A percentile compares a stretch with the other conserved stretches of the same genome.
phyloP scores from a whole-genome alignment of 148 eudicot species.

The Camellia granthamiana region DNA sequence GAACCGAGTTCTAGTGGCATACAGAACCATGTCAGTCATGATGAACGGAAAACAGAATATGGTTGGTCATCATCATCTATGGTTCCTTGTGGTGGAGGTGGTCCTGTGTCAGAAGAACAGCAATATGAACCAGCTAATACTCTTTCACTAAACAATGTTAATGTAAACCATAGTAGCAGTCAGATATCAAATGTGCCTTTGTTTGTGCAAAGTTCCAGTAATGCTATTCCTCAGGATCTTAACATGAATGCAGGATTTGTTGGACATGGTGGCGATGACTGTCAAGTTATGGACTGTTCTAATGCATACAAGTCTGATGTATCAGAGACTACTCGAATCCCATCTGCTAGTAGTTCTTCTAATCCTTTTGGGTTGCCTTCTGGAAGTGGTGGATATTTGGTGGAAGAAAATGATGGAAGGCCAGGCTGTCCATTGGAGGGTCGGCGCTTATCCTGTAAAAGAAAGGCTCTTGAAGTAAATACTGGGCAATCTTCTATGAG shows the following conservation, averaged over 20 bases:
- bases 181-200: slow-evolving; percentile 28
- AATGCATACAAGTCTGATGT: slow-evolving; percentile 30
- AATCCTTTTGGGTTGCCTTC: slow-evolving; percentile 49
- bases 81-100: slow-evolving; percentile 20
- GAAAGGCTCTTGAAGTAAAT: slow-evolving; percentile 70
- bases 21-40: slow-evolving; percentile 14
- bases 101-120: slow-evolving; percentile 35
- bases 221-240: slow-evolving; percentile 36
- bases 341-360: slow-evolving; percentile 42
- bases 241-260: slow-evolving; percentile 40
- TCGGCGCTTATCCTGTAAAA: slow-evolving; percentile 67
- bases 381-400: slow-evolving; percentile 41
- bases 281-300: slow-evolving; percentile 33
- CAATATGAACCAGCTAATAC: slow-evolving; percentile 35
- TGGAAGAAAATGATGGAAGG: slow-evolving; percentile 55
- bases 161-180: slow-evolving; percentile 37
- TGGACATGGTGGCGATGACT: slow-evolving; percentile 34
- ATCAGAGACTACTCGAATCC: slow-evolving; percentile 29
- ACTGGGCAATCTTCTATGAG: slow-evolving; percentile 71
- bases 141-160: slow-evolving; percentile 35
- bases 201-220: slow-evolving; percentile 35
- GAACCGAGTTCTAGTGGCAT: slow-evolving; percentile 37
- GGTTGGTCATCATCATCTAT: slow-evolving; percentile 17
- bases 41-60: slow-evolving; percentile 29
- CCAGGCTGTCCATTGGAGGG: slow-evolving; percentile 55